Conservation (phyloP, 306 rosid species). For the Sesbania bispinosa region DNA sequence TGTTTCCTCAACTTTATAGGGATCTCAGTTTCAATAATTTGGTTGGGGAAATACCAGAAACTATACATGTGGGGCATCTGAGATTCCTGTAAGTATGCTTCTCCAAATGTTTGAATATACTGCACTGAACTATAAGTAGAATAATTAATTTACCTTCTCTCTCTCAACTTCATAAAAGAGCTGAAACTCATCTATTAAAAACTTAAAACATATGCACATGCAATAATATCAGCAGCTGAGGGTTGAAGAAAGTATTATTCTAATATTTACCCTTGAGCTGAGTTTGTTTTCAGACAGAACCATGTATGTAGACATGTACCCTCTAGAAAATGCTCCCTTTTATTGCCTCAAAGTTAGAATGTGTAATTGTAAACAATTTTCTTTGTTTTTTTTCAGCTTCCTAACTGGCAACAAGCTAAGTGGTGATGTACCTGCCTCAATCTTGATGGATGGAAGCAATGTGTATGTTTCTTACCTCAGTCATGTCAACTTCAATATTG, state of each 20-base stretch:
- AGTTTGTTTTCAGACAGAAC: conserved; percentile 10
- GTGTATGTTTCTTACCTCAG: conserved; percentile 54
- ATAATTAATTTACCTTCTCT: not conserved
- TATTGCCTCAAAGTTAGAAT: conserved; percentile 22
- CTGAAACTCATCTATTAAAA: not conserved
- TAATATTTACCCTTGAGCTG: not conserved
- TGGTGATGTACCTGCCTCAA: conserved; percentile 60
- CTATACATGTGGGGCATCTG: conserved; percentile 28
- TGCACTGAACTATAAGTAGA: not conserved
- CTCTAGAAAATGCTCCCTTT: conserved; percentile 3
- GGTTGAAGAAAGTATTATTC: not conserved
- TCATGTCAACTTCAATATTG: conserved; percentile 22
- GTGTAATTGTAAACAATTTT: conserved; percentile 7
- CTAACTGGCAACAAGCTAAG: conserved; percentile 69
- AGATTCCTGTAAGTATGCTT: conserved; percentile 61
- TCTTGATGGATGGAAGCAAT: conserved; percentile 62
- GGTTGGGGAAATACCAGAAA: conserved; percentile 66
- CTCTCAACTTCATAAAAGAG: conserved; percentile 10
- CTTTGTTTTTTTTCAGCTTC: conserved; percentile 46
- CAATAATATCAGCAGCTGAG: not conserved
- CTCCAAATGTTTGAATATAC: not conserved
- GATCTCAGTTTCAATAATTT: conserved; percentile 85
- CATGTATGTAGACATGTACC: not conserved
- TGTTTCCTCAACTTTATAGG: conserved; percentile 41
- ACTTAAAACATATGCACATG: not conserved